Conservation (phyloP, 768 basidiomycete species). For the Gymnopilus junonius region DNA sequence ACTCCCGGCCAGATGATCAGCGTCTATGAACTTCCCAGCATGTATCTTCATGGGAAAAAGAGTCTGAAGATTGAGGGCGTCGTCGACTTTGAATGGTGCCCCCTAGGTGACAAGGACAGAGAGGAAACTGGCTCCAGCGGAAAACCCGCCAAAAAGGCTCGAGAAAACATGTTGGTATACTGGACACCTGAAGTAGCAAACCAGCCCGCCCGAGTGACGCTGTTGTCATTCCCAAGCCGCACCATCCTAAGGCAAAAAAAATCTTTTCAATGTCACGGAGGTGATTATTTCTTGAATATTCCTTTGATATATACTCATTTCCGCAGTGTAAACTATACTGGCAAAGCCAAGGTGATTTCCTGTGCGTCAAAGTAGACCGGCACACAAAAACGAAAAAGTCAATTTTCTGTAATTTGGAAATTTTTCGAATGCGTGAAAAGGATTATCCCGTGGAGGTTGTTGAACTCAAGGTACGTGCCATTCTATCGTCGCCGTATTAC, state of each 20-base stretch:
- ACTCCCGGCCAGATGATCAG: constrained; percentile 94
- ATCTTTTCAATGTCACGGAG: constrained; percentile 97
- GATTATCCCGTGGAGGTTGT: constrained; percentile 97
- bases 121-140: constrained; percentile 50
- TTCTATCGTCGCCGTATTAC: not conserved
- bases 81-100: constrained; percentile 98
- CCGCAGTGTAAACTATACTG: constrained; percentile 93
- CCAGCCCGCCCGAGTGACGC: constrained; percentile 95
- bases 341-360: constrained; percentile 98
- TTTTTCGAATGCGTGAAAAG: constrained; percentile 97
- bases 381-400: constrained; percentile 99
- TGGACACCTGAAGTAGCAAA: constrained; percentile 98
- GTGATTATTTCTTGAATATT: constrained; percentile 47
- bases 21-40: constrained; percentile 92
- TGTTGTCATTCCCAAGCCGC: constrained; percentile 88
- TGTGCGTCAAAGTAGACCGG: constrained; percentile 98
- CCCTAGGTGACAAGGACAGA: constrained; percentile 85
- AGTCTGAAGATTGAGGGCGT: constrained; percentile 97
- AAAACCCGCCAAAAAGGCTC: constrained; percentile 61
- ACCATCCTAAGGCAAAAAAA: constrained; percentile 89
- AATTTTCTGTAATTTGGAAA: constrained; percentile 96
- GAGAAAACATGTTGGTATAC: constrained; percentile 94
- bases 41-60: constrained; percentile 96
- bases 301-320: not conserved
- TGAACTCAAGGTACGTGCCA: constrained; percentile 81